phyloP scores from a whole-genome alignment of 345 rosid species.

The Euclidium syriacum region DNA sequence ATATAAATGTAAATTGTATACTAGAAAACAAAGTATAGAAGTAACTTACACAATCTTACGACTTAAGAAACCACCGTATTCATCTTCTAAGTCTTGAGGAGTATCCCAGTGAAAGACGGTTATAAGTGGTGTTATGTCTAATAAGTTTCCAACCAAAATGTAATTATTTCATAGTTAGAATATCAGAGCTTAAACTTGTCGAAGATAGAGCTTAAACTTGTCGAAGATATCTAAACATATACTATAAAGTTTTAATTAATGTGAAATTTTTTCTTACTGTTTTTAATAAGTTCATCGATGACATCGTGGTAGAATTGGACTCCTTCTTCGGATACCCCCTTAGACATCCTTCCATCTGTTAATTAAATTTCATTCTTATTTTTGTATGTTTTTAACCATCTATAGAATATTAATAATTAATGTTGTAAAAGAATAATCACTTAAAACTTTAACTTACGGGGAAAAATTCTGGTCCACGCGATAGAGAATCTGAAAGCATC shows the following conservation, averaged over 20 bases:
- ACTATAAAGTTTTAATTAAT: background rate
- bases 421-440: too few relatives aligned
- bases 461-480: slow-evolving; percentile 43
- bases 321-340: slow-evolving; percentile 42
- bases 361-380: background rate
- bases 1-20: background rate
- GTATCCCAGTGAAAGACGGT: slow-evolving; percentile 34
- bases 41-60: slow-evolving; percentile 27
- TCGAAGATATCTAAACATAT: too few relatives aligned
- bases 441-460: slow-evolving; percentile 38
- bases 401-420: too few relatives aligned
- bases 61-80: slow-evolving; percentile 35
- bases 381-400: too few relatives aligned
- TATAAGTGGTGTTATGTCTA: slow-evolving; percentile 21
- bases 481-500: slow-evolving; percentile 50
- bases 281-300: slow-evolving; percentile 43
- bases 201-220: too few relatives aligned
- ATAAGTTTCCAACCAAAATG: background rate
- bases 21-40: too few relatives aligned
- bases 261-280: slow-evolving; percentile 19
- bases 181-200: too few relatives aligned
- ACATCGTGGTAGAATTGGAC: slow-evolving; percentile 43
- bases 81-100: slow-evolving; percentile 34
- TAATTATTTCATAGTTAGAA: too few relatives aligned
- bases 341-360: slow-evolving; percentile 31